Percentiles rank a stretch among this genome's conserved stretches.
These are phyloP conservation scores for Seiridium unicorne DNA, from an alignment of 2,329 filamentous ascomycete genomes.

Conservation along the genomic window DNA sequence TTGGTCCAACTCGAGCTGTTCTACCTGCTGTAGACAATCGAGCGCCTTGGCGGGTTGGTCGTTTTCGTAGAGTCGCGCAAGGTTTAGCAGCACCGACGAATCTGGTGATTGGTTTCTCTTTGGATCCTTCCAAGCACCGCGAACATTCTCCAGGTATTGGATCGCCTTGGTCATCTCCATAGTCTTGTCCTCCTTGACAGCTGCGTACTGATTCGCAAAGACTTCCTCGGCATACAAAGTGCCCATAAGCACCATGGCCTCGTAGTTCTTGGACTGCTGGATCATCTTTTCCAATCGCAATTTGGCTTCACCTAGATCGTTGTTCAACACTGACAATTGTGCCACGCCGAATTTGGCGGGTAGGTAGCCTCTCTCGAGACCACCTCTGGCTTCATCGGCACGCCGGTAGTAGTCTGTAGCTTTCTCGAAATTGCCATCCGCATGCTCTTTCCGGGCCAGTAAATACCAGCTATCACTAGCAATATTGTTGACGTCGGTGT, in stretches of 20 bases:
- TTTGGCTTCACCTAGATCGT: constrained; percentile 88
- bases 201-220: constrained; percentile 71
- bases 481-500: constrained; percentile 93
- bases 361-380: constrained; percentile 84
- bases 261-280: constrained; percentile 77
- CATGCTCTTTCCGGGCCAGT: constrained; percentile 87
- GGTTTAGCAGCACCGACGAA: constrained; percentile 83
- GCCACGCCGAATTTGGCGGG: constrained; percentile 94
- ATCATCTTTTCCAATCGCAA: constrained; percentile 92
- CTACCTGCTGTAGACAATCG: constrained; percentile 87
- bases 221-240: constrained; percentile 94
- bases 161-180: constrained; percentile 85
- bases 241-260: constrained; percentile 89
- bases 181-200: constrained; percentile 82
- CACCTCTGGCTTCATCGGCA: constrained; percentile 88
- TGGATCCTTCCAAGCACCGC: constrained; percentile 86
- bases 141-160: constrained; percentile 77
- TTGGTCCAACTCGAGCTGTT: constrained; percentile 82
- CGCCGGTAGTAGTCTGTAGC: constrained; percentile 86
- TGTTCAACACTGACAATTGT: constrained; percentile 81
- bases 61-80: constrained; percentile 85
- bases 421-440: constrained; percentile 69
- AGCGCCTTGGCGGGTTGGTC: constrained; percentile 87
- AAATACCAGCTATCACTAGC: constrained; percentile 98
- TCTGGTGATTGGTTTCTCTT: constrained; percentile 82